Base-by-base conservation (phyloP, 2,329 filamentous ascomycete species). In the Cladosporium sp. region DNA sequence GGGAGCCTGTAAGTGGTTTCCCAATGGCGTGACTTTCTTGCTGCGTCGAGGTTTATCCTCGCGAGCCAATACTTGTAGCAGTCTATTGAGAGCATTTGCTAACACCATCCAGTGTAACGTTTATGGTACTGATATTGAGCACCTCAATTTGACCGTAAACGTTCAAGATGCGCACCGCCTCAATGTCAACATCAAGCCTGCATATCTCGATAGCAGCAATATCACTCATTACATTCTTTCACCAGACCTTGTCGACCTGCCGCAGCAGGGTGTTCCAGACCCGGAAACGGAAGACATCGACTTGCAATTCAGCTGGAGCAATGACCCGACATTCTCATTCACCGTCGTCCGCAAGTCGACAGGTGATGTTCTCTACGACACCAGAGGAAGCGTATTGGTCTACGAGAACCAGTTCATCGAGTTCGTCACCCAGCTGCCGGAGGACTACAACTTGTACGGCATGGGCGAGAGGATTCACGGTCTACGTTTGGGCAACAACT, bases 371-470 rank as follows among this genome's bases (percentile, higher is more conserved):
- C 78, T 93, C 0, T 93, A 92, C 74, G 85, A 86, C 12, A 92
- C 90, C 0, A 78, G 81, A 21, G 88, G 87, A 4, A 86, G 82
- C 2, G 84, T 86, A 12, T 78, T 93, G 15, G 86, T 93, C 0
- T 93, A 87, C 72, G 90, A 92, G 73, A 85, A 93, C 70, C 91
- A 93, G 72, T 93, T 92, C 76, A 85, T 93, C 51, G 91, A 93
- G 71, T 89, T 93, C 70, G 83, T 83, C 5, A 89, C 88, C 21
- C 75, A 82, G 30, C 76, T 92, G 15, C 90, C 90, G 0, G 83
- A 89, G 66, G 85, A 90, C 59, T 92, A 92, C 77, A 92, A 93
- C 69, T 75, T 92, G 0, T 74, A 92, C 68, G 91, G 91, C 1
- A 80, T 93, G 32, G 90, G 90, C 18, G 91, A 93, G 78, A 85